phyloP scores from a whole-genome alignment of 169 alveolate species.

The Eimeria sp. region DNA sequence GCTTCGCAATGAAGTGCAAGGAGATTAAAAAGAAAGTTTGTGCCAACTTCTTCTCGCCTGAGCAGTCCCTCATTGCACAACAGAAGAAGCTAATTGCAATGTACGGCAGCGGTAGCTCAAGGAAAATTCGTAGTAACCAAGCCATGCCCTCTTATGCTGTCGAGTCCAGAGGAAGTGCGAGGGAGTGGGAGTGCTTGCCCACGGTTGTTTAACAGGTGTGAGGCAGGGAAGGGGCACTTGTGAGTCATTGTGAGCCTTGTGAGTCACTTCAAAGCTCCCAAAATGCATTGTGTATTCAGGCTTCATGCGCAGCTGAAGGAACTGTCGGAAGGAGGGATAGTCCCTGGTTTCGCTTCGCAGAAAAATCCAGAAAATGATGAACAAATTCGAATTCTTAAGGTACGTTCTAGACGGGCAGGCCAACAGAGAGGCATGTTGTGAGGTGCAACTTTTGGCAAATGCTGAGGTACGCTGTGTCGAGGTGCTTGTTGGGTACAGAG shows the following conservation, averaged over 20 bases:
- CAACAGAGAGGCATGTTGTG: background rate
- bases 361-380: constrained; percentile 66
- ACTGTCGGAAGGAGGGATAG: constrained; percentile 75
- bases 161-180: background rate
- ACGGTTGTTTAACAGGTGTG: background rate
- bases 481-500: constrained; percentile 48
- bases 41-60: constrained; percentile 87
- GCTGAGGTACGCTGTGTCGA: background rate
- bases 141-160: background rate
- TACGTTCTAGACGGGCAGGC: background rate
- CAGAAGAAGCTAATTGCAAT: constrained; percentile 88
- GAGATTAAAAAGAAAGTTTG: constrained; percentile 83
- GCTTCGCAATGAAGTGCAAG: constrained; percentile 89
- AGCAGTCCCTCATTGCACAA: constrained; percentile 90
- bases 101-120: constrained; percentile 54
- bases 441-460: background rate
- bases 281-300: constrained; percentile 18
- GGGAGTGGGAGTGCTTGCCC: background rate
- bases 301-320: constrained; percentile 79
- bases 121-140: background rate
- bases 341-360: constrained; percentile 20
- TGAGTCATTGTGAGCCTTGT: background rate
- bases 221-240: background rate
- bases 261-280: background rate
- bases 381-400: constrained; percentile 67